Base-by-base conservation (phyloP, 805 yeast genomes). In the Spathaspora sp. region DNA sequence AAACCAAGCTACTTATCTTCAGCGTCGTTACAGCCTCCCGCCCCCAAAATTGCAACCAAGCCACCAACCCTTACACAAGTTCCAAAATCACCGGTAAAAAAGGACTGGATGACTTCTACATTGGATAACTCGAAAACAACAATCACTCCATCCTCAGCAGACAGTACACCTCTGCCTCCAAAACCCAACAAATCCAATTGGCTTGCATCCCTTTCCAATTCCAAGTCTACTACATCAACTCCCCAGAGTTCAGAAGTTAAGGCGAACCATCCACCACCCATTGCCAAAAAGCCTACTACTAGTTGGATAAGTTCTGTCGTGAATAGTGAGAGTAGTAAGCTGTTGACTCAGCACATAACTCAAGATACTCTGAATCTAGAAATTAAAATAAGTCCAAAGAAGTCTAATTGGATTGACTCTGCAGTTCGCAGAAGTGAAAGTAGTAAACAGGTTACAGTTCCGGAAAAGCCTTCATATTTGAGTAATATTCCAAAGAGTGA, bases 1-100 rank as follows among this genome's bases (percentile, higher is more conserved):
- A 42, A 49, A 35, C 51, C 48, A 23, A 51, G 49, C 43, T 52
- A 52, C 51, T 26, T 50, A 42, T 42, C 52, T 11, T 51, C 56
- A 7, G 40, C 47, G n/a, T 19, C 52, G 5, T 44, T 38, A 7
- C 38, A n/a, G n/a, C n/a, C 44, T 38, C 16, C 14, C 19, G 8
- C 49, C 14, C 40, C 40, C 14, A 35, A 35, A 35, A 17, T 35
- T 35, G 18, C 40, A n/a, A 35, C 40, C 18, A 35, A 35, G 14
- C 14, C 40, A 3, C 40, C 40, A 35, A 35, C 17, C 8, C 40
- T 35, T 35, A 6, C 17, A 12, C 40, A 35, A 3, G 3, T n/a
- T 35, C 14, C 40, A n/a, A 35, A 35, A 35, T 14, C 17, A 42
- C 44, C 44, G 3, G 14, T 20, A 1, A 31, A 45, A 19, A 45